Evolutionary conservation across 768 basidiomycete genomes (phyloP), one percentile per base, ranked within the genome.

Genomic region (Chalciporus piperatus): DNA sequence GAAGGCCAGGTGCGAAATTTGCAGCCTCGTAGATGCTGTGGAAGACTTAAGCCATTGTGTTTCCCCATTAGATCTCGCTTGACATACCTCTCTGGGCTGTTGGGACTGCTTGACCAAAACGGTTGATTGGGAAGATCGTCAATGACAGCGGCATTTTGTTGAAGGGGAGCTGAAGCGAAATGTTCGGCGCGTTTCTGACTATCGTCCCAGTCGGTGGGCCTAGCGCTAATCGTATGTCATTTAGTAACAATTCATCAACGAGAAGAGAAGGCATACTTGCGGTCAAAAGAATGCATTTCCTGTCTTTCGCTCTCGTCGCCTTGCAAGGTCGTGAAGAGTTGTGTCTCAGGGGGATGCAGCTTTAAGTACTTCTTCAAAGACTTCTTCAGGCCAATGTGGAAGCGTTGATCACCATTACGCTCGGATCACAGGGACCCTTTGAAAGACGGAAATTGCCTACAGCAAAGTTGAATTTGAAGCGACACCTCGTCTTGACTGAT

Each of bases 31-130:
- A 43, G 13, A 62, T 56, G 16, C 1, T 12, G 38, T 10, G 35
- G 35, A 32, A 32, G 30, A 10, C 7, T 10, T 32, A 13, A 32
- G 30, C 30, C 11, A 10, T 10, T 32, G 30, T 12, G 30, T 13
- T 27, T 41, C 7, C 1, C 38, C 40, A 12, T 30, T 37, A 39
- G 11, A 42, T 11, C n/a, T 40, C 22, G 23, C 16, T 22, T 27
- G n/a, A 19, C 58, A 23, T 43, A 66, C 63, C 55, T 57, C 44
- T 54, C 54, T 35, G 17, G 51, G 13, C 30, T 14, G 17, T 3
- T 19, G 10, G 30, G n/a, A 8, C 27, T 38, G 13, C 16, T 7
- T 10, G 27, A 6, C 41, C 48, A 54, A n/a, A 47, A 3, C 22
- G 23, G 16, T 23, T 35, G 41, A 14, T n/a, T 38, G 22, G 6